Evolutionary conservation across 2,329 filamentous ascomycete genomes (phyloP), one percentile per base, ranked within the genome.

Genomic region (Ramichloridium luteum): DNA sequence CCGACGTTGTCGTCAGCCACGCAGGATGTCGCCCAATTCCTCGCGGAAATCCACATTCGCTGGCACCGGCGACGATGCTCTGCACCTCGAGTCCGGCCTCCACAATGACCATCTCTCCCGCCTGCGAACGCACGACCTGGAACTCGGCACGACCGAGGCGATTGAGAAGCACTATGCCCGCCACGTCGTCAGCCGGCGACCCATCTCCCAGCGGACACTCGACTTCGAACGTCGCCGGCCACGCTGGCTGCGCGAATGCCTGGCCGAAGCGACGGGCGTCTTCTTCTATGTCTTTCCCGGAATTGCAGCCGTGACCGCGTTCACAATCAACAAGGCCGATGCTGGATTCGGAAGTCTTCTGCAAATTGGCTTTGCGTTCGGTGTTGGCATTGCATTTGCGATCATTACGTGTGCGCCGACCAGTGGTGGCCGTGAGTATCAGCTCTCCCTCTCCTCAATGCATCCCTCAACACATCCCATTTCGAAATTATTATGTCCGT

Each of bases 351-450:
- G 69, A n/a, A 65, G 58, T 41, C 40, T 73, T 16, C 67, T 73
- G 44, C 63, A 70, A 39, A 65, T 72, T 33, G 69, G 69, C 12
- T 66, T 59, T 49, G 67, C 66, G 2, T 74, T 68, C 46, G 67
- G 65, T 4, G 47, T 73, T 11, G 70, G 70, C 3, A 72, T 74
- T 44, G 65, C 68, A 10, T 70, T 72, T 41, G 70, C 70, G 27
- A 70, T 74, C 49, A 70, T 72, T 33, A 66, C 62, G 20, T 71
- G 67, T 41, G 70, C 59, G 4, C 54, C 67, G 2, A 67, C 62
- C 2, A 68, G 62, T 4, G 69, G 71, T 28, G 43, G 47, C 4
- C 46, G 52, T n/a, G n/a, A n/a, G n/a, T n/a, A n/a, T n/a, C n/a
- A n/a, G n/a, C n/a, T n/a, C n/a, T n/a, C n/a, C n/a, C n/a, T n/a